A percentile compares a stretch with the other conserved stretches of the same genome.
Conservation (phyloP, 1,139 yeast species). For the Debaryomycetaceae sp. region DNA sequence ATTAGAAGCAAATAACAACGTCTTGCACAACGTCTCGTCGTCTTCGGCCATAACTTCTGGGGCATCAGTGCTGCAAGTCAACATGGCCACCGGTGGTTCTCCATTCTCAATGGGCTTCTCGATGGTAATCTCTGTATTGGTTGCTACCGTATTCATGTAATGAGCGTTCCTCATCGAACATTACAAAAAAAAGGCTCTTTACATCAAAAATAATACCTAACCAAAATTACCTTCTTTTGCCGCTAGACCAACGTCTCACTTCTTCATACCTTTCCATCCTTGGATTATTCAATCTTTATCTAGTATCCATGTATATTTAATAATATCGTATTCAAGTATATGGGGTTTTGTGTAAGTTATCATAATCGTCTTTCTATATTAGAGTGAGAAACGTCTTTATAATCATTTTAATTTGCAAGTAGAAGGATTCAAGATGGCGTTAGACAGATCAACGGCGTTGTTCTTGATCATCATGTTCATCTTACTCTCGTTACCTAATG, state of each 20-base stretch:
- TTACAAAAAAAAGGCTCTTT: background rate
- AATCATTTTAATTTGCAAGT: too few species aligned
- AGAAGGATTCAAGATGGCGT: slow-evolving; percentile 7
- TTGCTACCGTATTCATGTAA: slow-evolving; percentile 4
- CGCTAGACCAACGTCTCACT: background rate
- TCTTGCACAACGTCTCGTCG: slow-evolving; percentile 1
- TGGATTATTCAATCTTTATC: background rate
- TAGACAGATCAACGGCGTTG: slow-evolving; percentile 38
- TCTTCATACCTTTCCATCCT: background rate
- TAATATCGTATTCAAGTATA: too few species aligned
- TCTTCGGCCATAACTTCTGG: slow-evolving; percentile 1
- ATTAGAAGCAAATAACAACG: background rate
- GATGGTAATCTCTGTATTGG: slow-evolving; percentile 1
- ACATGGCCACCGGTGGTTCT: slow-evolving; percentile 2
- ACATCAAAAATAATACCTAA: background rate
- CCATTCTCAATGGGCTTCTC: slow-evolving; percentile 1
- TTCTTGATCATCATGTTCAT: slow-evolving; percentile 37
- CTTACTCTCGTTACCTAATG: slow-evolving; percentile 29
- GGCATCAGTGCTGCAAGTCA: slow-evolving; percentile 3
- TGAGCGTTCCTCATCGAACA: slow-evolving; percentile 1
- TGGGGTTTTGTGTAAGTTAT: background rate
- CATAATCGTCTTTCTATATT: background rate
- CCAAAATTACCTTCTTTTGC: background rate
- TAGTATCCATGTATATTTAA: background rate
- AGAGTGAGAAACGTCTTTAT: too few species aligned